Conservation (phyloP, 805 yeast species). For the Sugiyamaella chiloensis region DNA sequence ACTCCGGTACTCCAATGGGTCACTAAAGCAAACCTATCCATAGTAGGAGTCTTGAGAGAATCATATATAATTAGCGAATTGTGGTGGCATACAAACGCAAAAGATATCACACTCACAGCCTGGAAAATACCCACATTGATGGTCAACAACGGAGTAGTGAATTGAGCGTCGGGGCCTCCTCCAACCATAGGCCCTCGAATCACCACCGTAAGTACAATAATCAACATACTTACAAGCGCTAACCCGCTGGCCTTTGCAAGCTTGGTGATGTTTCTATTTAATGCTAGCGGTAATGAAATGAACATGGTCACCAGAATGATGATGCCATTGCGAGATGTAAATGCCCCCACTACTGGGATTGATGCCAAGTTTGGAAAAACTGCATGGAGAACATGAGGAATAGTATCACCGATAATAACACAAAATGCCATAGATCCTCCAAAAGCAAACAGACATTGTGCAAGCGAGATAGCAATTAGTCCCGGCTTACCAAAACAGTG, state of each 20-base stretch:
- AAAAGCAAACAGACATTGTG: conserved; percentile 87
- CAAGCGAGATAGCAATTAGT: conserved; percentile 57
- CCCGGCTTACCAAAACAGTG: conserved; percentile 77
- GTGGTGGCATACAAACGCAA: conserved; percentile 94
- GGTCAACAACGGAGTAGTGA: conserved; percentile 42
- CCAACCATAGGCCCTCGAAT: conserved; percentile 63
- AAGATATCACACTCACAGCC: conserved; percentile 90
- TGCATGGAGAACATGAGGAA: conserved; percentile 81
- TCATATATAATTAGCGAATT: conserved; percentile 87
- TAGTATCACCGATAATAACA: conserved; percentile 90
- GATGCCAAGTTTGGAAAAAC: conserved; percentile 47
- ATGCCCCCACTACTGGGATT: conserved; percentile 39
- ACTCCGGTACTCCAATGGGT: conserved; percentile 83
- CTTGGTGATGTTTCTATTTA: conserved; percentile 74
- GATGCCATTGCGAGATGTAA: conserved; percentile 65
- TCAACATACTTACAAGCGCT: conserved; percentile 79
- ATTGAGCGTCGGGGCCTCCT: conserved; percentile 44
- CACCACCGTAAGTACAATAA: conserved; percentile 71
- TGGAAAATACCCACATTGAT: conserved; percentile 70
- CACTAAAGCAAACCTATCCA: conserved; percentile 67
- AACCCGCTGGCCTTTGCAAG: conserved; percentile 84
- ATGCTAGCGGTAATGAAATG: conserved; percentile 78
- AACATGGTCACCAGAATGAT: conserved; percentile 66
- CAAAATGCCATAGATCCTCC: conserved; percentile 95
- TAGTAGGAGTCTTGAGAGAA: conserved; percentile 71